Percentiles rank a stretch among this genome's conserved stretches.
These are phyloP conservation scores for Leersia perrieri DNA, from an alignment of 176 grass and related monocot genomes.

Conservation along the genomic window DNA sequence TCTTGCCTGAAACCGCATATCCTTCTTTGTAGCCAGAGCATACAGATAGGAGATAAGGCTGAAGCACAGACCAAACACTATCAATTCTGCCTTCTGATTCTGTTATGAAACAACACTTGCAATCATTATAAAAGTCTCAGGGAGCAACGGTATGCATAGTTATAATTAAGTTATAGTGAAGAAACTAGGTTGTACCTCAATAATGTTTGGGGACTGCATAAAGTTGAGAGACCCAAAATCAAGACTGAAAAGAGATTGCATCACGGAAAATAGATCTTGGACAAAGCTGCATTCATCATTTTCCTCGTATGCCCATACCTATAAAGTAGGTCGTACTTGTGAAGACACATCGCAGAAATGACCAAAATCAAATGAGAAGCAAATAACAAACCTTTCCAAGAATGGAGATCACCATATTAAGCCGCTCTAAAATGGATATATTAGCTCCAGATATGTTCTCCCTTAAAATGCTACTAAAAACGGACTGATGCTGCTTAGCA, in stretches of 20 bases:
- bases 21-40: conserved; percentile 75
- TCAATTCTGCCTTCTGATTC: conserved; percentile 74
- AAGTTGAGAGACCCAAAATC: conserved; percentile 57
- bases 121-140: conserved; percentile 43
- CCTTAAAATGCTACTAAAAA: conserved; percentile 75
- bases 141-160: background rate
- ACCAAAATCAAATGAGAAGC: conserved; percentile 28
- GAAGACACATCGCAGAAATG: conserved; percentile 16
- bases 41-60: conserved; percentile 79
- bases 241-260: conserved; percentile 62
- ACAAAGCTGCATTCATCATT: conserved; percentile 79
- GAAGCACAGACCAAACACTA: conserved; percentile 72
- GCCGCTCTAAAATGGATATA: conserved; percentile 62
- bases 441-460: conserved; percentile 69
- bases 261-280: conserved; percentile 80
- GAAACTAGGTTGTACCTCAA: conserved; percentile 62
- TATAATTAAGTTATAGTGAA: background rate
- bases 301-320: conserved; percentile 97
- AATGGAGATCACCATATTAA: conserved; percentile 83
- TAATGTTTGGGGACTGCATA: conserved; percentile 61
- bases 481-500: conserved; percentile 61
- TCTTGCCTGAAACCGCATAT: conserved; percentile 68
- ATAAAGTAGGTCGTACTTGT: conserved; percentile 9
- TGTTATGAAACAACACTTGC: conserved; percentile 33
- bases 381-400: conserved; percentile 78